Base-by-base conservation (phyloP, 345 rosid genomes). In the Brassica rapa region DNA sequence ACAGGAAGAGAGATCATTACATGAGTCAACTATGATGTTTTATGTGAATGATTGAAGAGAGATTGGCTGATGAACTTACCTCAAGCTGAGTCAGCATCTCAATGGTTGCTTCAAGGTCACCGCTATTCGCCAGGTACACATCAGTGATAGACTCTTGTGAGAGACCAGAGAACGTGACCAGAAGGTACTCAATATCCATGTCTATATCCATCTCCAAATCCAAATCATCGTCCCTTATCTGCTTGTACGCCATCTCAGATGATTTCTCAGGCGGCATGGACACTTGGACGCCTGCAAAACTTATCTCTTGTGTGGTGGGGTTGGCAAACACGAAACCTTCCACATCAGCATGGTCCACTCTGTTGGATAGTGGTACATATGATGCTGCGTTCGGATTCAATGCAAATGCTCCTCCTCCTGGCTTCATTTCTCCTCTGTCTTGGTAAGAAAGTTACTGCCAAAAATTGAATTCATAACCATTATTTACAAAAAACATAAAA, bases 1-100 rank as follows among this genome's bases (percentile, higher is more conserved):
- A 89, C 70, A 83, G 0, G 10, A 33, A 60, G 37, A 0, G 15
- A 5, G 14, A 69, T 29, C 19, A 49, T 49, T 46, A 46, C 55
- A 46, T 46, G 60, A 7, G 11, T 15, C 19, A 49, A 2, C 0
- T 55, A 43, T 27, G 56, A 49, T 49, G 56, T 49, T 43, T 11
- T 11, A 49, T 49, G 55, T 49, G 55, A 49, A 49, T 14, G 55
- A 14, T 12, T 49, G 43, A 49, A 5, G 21, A 32, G 65, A 57
- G 57, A 72, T 29, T 29, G 30, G 24, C 19, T 15, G 1, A 51
- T 33, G 53, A 39, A 0, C 2, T 9, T 29, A 94, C 98, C 97
- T 90, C 98, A 66, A 94, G 93, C 60, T 89, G 92, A 78, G 75
- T 84, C 25, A 94, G 86, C 98, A 94, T 94, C 82, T 94, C 97